A percentile compares a stretch with the other conserved stretches of the same genome.
Conservation (phyloP, 2,329 filamentous ascomycete genomes). For the Fusarium udum region DNA sequence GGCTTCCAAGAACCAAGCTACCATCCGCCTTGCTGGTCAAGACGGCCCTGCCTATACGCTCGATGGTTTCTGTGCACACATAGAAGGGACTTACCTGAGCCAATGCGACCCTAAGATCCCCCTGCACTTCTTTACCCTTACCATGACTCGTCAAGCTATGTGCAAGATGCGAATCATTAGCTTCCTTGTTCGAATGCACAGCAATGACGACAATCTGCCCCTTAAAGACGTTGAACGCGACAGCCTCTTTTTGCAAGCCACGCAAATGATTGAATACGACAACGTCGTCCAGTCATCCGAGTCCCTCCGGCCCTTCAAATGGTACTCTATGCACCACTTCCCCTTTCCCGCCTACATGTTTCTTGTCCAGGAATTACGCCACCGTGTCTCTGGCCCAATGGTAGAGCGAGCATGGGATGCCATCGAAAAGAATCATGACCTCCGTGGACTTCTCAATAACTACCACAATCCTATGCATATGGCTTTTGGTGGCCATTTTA, state of each 20-base stretch:
- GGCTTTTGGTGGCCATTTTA: conserved; percentile 65
- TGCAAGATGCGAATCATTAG: conserved; percentile 66
- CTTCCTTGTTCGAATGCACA: conserved; percentile 61
- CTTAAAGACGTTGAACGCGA: conserved; percentile 61
- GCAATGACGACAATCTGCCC: conserved; percentile 49
- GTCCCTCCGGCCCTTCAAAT: conserved; percentile 62
- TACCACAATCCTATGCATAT: conserved; percentile 66
- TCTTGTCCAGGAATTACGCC: conserved; percentile 64
- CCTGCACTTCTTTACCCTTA: conserved; percentile 66
- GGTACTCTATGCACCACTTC: conserved; percentile 69
- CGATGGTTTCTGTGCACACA: conserved; percentile 63
- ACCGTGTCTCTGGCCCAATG: conserved; percentile 61
- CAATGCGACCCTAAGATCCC: conserved; percentile 68
- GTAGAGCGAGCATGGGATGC: conserved; percentile 68
- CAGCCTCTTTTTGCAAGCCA: conserved; percentile 62
- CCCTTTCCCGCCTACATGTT: conserved; percentile 71
- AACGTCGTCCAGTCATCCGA: conserved; percentile 63
- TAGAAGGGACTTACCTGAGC: conserved; percentile 65
- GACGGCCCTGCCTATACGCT: conserved; percentile 60
- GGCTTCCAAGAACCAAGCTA: conserved; percentile 42
- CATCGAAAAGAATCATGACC: conserved; percentile 64
- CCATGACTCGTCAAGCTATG: conserved; percentile 65
- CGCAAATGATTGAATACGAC: conserved; percentile 68
- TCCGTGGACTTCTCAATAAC: conserved; percentile 59
- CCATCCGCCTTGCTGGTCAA: conserved; percentile 60